phyloP scores from a whole-genome alignment of 371 early-diverging fungal genomes.

The Mortierella sp. region DNA sequence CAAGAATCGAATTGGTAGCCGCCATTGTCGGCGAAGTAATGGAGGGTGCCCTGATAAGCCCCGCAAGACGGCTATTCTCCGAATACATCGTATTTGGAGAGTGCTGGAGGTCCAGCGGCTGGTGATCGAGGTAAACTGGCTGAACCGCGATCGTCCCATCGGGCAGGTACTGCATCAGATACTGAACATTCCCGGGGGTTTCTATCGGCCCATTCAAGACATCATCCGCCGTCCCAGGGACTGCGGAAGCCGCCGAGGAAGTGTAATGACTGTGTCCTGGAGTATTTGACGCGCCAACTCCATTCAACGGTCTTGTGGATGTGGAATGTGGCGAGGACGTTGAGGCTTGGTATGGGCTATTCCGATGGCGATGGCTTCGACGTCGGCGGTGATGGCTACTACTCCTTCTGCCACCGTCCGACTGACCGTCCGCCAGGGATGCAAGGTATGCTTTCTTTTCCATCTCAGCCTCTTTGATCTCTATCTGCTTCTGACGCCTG shows the following conservation, averaged over 20 bases:
- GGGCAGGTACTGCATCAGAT: slow-evolving; percentile 48
- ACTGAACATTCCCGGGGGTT: slow-evolving; percentile 23
- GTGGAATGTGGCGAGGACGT: slow-evolving; percentile 18
- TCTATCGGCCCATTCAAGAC: neutral
- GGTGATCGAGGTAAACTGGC: slow-evolving; percentile 44
- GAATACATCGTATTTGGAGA: slow-evolving; percentile 47
- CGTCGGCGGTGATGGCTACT: slow-evolving; percentile 7
- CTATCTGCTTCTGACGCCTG: slow-evolving; percentile 22
- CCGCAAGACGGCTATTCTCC: slow-evolving; percentile 31
- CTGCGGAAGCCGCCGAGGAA: neutral
- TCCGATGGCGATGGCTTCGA: slow-evolving; percentile 3
- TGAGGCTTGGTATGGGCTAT: slow-evolving; percentile 14
- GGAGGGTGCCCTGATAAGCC: slow-evolving; percentile 11
- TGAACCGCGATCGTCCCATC: slow-evolving; percentile 52
- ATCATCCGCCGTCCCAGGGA: neutral
- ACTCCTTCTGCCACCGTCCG: neutral
- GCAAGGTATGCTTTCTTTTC: slow-evolving; percentile 33
- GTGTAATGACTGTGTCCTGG: slow-evolving; percentile 11
- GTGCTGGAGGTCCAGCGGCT: slow-evolving; percentile 21
- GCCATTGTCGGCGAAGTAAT: neutral
- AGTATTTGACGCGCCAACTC: slow-evolving; percentile 1
- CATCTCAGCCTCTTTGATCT: slow-evolving; percentile 32
- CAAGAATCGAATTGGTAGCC: neutral
- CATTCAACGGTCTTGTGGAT: slow-evolving; percentile 22
- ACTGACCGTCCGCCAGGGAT: slow-evolving; percentile 15